Evolutionary conservation across 2,329 filamentous ascomycete genomes (phyloP).

Genomic region (Diaporthe humulicola): DNA sequence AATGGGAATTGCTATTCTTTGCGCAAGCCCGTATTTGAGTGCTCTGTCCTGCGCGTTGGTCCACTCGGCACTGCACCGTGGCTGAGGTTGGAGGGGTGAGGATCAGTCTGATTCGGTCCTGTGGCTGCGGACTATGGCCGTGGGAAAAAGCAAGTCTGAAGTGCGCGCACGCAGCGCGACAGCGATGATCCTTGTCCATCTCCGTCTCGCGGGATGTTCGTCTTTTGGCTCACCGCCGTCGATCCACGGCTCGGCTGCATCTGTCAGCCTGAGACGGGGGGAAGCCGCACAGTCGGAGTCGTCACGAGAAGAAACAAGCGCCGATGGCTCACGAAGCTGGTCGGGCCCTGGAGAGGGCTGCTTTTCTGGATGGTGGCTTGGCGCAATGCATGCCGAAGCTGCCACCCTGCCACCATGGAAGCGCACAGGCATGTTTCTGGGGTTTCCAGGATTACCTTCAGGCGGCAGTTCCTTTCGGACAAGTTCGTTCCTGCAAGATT

Average conservation of each 20-base stretch:
- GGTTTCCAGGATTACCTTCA: background rate
- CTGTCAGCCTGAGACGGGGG: slow-evolving; percentile 18
- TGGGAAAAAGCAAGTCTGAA: slow-evolving; percentile 9
- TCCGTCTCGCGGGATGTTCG: background rate
- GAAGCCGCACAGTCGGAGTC: background rate
- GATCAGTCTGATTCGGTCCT: slow-evolving; percentile 6
- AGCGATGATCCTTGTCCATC: slow-evolving; percentile 11
- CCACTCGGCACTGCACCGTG: background rate
- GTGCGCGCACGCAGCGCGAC: background rate
- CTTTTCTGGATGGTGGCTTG: background rate
- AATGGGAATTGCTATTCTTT: slow-evolving; percentile 14
- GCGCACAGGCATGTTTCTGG: too few species aligned
- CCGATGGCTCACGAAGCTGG: background rate
- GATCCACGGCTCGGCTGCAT: slow-evolving; percentile 15
- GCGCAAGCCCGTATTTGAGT: slow-evolving; percentile 14
- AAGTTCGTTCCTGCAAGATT: background rate
- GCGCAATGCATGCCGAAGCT: background rate
- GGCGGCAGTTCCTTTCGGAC: background rate
- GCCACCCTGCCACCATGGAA: background rate
- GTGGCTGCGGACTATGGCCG: slow-evolving; percentile 22
- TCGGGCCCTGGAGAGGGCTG: background rate
- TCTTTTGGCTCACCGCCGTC: slow-evolving; percentile 17
- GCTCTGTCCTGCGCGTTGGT: background rate
- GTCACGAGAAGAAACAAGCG: background rate
- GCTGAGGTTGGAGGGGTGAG: slow-evolving; percentile 1